A percentile compares a stretch with the other conserved stretches of the same genome.
Conservation (phyloP, 2,329 filamentous ascomycete species). For the Aspergillus proliferans region DNA sequence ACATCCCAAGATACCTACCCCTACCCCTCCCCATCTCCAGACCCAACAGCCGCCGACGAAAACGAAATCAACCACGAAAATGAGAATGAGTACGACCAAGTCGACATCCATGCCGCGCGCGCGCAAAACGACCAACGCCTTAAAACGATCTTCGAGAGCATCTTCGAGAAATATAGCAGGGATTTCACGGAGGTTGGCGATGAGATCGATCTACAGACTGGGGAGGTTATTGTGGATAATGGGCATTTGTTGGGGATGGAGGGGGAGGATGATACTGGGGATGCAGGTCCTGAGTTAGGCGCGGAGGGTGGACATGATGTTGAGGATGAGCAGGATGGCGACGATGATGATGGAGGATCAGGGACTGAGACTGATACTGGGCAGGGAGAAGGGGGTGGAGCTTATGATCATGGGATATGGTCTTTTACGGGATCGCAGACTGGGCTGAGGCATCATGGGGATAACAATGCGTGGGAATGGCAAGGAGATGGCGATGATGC, state of each 20-base stretch:
- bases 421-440: slow-evolving; percentile 4
- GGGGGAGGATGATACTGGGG: slow-evolving; percentile 49
- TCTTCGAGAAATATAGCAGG: slow-evolving; percentile 80
- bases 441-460: too few relatives aligned
- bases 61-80: slow-evolving; percentile 15
- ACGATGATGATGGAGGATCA: background rate
- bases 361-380: slow-evolving; percentile 3
- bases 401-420: slow-evolving; percentile 1
- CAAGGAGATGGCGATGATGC: slow-evolving; percentile 2
- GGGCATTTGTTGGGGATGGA: slow-evolving; percentile 68
- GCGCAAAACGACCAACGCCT: slow-evolving; percentile 63
- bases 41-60: background rate
- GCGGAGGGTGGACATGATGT: background rate
- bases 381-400: slow-evolving; percentile 1
- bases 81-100: slow-evolving; percentile 28
- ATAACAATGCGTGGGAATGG: too few relatives aligned
- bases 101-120: slow-evolving; percentile 56
- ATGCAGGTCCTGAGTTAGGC: slow-evolving; percentile 4
- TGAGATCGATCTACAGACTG: slow-evolving; percentile 79
- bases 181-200: slow-evolving; percentile 81
- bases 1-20: too few relatives aligned
- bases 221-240: slow-evolving; percentile 81
- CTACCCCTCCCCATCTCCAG: background rate
- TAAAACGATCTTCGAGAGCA: slow-evolving; percentile 77
- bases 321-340: background rate